Base-by-base conservation (phyloP, 345 rosid genomes). In the Physaria fendleri region DNA sequence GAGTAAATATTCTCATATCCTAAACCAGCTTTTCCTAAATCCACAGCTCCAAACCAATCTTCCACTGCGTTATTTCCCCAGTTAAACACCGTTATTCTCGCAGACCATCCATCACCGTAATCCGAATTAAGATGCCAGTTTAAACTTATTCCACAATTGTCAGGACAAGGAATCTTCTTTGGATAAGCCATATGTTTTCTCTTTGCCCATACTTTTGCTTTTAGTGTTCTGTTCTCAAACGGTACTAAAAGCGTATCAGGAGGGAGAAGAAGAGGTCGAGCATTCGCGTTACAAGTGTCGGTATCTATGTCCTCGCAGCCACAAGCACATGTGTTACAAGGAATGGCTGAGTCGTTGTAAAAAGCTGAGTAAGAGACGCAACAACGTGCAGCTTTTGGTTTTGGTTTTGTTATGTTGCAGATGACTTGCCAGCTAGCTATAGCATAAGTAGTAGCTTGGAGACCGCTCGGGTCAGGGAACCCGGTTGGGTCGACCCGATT, bases 351-450 rank as follows among this genome's bases (percentile, higher is more conserved):
- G 12, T 77, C 85, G 21, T 81, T 87, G 76, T 87, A 93, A 38
- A 76, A 93, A 15, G 99, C 99, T 7, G 97, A 87, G 81, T 80
- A 89, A 2, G 99, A 87, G 18, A 89, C 99, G 15, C 99, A 93
- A 35, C 97, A 93, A 22, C 74, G 71, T 1, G 97, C 52, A 35
- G 78, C 72, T 33, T 72, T 51, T 6, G 62, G 59, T 73, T 85
- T 83, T 2, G 96, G 92, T 18, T 68, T 77, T 0, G 94, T 76
- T 20, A 93, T 85, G 74, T 89, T 89, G 78, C 99, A 93, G 2
- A 78, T 58, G 0, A 93, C 63, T 63, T 89, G 95, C 88, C 88
- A 93, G 45, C 76, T 89, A 0, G 97, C 97, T 0, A 85, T 10
- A 1, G 99, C 99, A 3, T 56, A 62, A 0, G 71, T n/a, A 0